Base-by-base conservation (phyloP, 2,329 filamentous ascomycete species). In the Arachnomyces sp. region DNA sequence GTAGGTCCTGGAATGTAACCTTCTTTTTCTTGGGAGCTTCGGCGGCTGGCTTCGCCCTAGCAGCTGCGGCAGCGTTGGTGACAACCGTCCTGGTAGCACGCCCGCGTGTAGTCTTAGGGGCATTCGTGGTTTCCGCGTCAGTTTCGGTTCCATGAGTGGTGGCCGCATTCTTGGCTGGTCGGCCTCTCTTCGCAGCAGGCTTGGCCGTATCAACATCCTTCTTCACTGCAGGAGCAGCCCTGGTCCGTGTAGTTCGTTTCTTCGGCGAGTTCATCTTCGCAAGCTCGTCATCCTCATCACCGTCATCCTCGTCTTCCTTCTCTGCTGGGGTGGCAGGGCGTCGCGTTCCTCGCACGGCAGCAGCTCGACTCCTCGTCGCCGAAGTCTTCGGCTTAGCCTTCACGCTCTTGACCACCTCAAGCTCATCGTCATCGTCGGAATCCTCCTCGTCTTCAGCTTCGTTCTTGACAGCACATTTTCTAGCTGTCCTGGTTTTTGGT, bases 1-100 rank as follows among this genome's bases (percentile, higher is more conserved):
- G 45, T 17, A 57, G 44, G 40, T 70, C 64, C 40, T 67, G 56
- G 45, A 71, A 71, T 2, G 67, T 70, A 16, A 72, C 69, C 31
- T 61, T 70, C 53, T 68, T 70, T 49, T 60, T 63, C 37, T 61
- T 57, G 1, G 56, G 7, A 42, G 47, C 15, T 45, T 42, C 31
- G 36, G 44, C 40, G 43, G 44, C 25, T 40, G 39, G 20, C 35
- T 45, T 42, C 2, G 46, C 36, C 45, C 44, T 45, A 7, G 50
- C 12, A 44, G 37, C 39, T 50, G 48, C 8, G 52, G 51, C 15
- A 55, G 49, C 33, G 9, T 5, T 25, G 9, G 20, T 9, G 20
- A 25, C 9, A 9, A 25, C 20, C 5, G 20, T 25, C 20, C 9
- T 25, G 20, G 20, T 25, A 25, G 20, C 20, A 25, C 20, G 20